Conservation (phyloP, 106 monocot species). For the Dendrobium catenatum region DNA sequence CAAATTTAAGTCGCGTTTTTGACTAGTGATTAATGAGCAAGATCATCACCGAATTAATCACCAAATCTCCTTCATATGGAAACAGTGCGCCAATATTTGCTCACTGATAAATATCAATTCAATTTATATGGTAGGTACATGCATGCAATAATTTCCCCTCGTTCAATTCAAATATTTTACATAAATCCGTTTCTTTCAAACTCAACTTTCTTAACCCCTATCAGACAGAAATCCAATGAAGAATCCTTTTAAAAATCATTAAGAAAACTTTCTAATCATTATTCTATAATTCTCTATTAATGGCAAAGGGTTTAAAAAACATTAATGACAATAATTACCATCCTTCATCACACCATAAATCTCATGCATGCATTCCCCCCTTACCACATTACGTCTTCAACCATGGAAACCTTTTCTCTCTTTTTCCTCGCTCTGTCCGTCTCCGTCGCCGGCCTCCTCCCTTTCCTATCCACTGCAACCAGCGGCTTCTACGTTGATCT, state of each 20-base stretch:
- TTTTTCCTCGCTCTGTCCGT: neutral
- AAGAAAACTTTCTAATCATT: neutral
- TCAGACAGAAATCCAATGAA: no score
- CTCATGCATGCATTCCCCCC: neutral
- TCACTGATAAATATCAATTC: neutral
- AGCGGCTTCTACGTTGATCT: conserved; percentile 32
- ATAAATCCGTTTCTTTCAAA: no score
- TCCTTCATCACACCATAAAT: no score
- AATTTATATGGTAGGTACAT: neutral
- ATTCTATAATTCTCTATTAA: neutral
- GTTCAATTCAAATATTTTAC: neutral
- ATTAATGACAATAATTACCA: neutral
- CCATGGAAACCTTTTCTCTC: neutral
- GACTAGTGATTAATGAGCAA: no score
- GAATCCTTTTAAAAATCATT: neutral
- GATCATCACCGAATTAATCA: no score
- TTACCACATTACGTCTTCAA: neutral
- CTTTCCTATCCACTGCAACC: neutral
- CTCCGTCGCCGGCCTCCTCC: neutral
- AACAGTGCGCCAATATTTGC: neutral
- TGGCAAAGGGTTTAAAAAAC: neutral
- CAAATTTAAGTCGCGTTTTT: no score
- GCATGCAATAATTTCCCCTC: neutral
- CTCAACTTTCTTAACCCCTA: no score
- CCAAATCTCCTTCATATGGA: neutral